Percentiles rank a stretch among this genome's conserved stretches.
Evolutionary conservation across 2,329 filamentous ascomycete species (phyloP).

Genomic region (Neophaeococcomyces aloes): DNA sequence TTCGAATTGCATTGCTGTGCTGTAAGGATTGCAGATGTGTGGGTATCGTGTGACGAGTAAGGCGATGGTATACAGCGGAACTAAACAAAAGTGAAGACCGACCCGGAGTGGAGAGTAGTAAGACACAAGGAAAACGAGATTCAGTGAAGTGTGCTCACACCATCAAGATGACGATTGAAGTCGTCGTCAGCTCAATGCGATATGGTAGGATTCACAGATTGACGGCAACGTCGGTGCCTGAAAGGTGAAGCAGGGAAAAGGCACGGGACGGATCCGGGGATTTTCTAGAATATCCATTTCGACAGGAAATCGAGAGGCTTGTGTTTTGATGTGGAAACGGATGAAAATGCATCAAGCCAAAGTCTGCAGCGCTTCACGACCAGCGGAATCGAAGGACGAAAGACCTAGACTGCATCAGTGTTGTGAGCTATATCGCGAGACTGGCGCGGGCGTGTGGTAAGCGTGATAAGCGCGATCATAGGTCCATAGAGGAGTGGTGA

Average conservation of each 20-base stretch:
- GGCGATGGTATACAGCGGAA: slow-evolving; percentile 1
- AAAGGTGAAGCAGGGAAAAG: slow-evolving; percentile 8
- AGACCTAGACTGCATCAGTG: slow-evolving; percentile 10
- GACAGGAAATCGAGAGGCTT: slow-evolving; percentile 5
- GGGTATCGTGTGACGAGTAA: neutral
- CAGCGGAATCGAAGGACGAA: neutral
- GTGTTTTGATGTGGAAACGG: slow-evolving; percentile 6
- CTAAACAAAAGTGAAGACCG: slow-evolving; percentile 7
- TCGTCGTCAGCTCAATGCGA: slow-evolving; percentile 9
- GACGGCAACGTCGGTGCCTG: slow-evolving; percentile 2
- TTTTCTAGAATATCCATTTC: slow-evolving; percentile 7
- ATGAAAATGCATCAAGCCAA: neutral
- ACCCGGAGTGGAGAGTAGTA: slow-evolving; percentile 17
- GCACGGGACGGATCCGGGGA: slow-evolving; percentile 9
- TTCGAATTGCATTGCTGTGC: slow-evolving; percentile 11
- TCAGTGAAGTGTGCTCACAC: neutral
- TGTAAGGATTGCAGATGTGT: neutral
- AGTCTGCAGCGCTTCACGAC: neutral
- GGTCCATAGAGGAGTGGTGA: neutral
- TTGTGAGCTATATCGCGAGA: slow-evolving; percentile 20
- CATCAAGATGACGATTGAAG: slow-evolving; percentile 10
- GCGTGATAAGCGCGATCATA: slow-evolving; percentile 11
- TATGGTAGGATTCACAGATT: slow-evolving; percentile 9
- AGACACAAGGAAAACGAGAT: slow-evolving; percentile 5
- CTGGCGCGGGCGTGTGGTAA: slow-evolving; percentile 16